Evolutionary conservation across 2,329 filamentous ascomycete species (phyloP), one percentile per base, ranked within the genome.

Genomic region (Trichoderma afroharzianum): DNA sequence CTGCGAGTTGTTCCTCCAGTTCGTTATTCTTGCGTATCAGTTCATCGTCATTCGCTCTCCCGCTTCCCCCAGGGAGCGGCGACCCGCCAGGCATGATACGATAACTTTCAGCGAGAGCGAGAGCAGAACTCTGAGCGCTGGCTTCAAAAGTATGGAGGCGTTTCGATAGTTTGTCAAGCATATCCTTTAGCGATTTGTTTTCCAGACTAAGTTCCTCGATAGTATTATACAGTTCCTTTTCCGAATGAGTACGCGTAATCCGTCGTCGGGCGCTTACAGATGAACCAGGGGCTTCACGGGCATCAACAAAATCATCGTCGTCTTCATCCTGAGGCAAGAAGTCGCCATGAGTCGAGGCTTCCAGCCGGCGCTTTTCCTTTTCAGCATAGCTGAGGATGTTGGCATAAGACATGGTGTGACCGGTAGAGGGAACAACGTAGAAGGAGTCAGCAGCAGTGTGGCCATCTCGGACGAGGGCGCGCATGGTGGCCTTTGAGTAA

Each of bases 61-160:
- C 67, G 18, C 66, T 43, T 32, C 63, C 66, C 3, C 57, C 32
- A 53, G 84, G 74, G 73, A 80, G 76, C 2, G 88, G 88, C 47
- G 88, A 90, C 5, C 84, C 84, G 1, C 88, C 87, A 15, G 86
- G 83, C 81, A 89, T 87, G 6, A 91, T 80, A n/a, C 89, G 85
- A 79, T 90, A 90, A 75, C 93, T 97, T 79, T 98, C 94, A 15
- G 95, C 93, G 39, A 98, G 87, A 3, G 94, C 93, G 82, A 95
- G 88, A 68, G 92, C 93, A 47, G 92, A 95, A 74, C 91, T 94
- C 81, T 98, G 96, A 0, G 94, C 94, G 76, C 93, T 95, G 50
- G 94, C 91, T 81, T 99, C 95, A 83, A 97, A 99, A 73, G 94
- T 92, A 77, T 96, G 93, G n/a, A 99, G 87, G 0, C 95, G 90